Base-by-base conservation (phyloP, 164 flowering plant genomes). In the Kingdonia uniflora region DNA sequence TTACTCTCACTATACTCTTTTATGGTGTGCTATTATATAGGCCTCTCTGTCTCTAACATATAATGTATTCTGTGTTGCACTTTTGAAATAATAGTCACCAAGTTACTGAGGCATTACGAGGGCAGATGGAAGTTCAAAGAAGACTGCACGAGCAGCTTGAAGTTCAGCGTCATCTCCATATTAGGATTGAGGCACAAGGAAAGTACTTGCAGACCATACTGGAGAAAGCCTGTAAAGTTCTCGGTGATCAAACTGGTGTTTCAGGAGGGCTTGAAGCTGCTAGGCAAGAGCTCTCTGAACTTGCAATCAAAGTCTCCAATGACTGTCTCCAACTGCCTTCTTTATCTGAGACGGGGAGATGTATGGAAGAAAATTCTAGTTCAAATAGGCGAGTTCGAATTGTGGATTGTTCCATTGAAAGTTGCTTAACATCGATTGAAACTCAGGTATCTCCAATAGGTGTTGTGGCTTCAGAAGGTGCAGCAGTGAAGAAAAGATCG, bases 111-210 rank as follows among this genome's bases (percentile, higher is more conserved):
- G 98, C 98, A 49, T 62, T 91, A 67, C 69, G 98, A 12, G 80
- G 76, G 15, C 96, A 91, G 59, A 91, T 91, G 98, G 98, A 91
- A 69, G 94, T 91, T 59, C 98, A 91, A 57, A 62, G 90, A 66
- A 80, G 79, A 72, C 69, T 91, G 45, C 98, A 91, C 62, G 95
- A 91, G 64, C 95, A 91, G 69, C 70, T 88, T 39, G 98, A 87
- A 90, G 98, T 91, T 43, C 98, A 87, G 67, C 90, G 85, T 19
- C 91, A 64, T 52, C 84, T 91, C 37, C 88, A 91, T 50, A 67
- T 91, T 52, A 78, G 95, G 12, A 79, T 84, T 24, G 95, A 87
- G 64, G 89, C 96, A n/a, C 96, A 91, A 61, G 78, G 81, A 49
- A 85, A 80, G 68, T 91, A 91, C 75, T 78, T 91, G 19, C 85